Percentiles rank a stretch among this genome's conserved stretches.
Evolutionary conservation across 2,329 filamentous ascomycete species (phyloP).

Genomic region (Mycosphaerella arachidis): DNA sequence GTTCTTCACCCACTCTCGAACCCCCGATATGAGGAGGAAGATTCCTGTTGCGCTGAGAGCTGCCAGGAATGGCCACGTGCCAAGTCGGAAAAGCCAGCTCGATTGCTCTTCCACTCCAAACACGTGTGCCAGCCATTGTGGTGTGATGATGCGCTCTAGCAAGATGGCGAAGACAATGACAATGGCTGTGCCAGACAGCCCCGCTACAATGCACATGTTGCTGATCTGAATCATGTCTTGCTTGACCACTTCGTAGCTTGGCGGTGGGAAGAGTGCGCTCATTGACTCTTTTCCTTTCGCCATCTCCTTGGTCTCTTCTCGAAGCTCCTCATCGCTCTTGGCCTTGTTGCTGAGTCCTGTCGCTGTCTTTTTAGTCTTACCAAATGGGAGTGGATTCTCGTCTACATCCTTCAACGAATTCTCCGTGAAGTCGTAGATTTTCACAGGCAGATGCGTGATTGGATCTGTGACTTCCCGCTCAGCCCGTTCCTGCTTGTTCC

Average conservation of each 20-base stretch:
- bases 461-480: constrained; percentile 65
- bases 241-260: constrained; percentile 44
- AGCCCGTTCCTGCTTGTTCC: constrained; percentile 46
- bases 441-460: constrained; percentile 65
- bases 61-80: constrained; percentile 20
- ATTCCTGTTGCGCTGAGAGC: constrained; percentile 14
- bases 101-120: constrained; percentile 6
- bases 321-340: constrained; percentile 43
- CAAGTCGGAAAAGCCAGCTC: constrained; percentile 12
- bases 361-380: constrained; percentile 37
- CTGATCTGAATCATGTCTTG: constrained; percentile 45
- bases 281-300: constrained; percentile 44
- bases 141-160: constrained; percentile 19
- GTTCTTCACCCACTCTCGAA: constrained; percentile 56
- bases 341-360: constrained; percentile 44
- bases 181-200: constrained; percentile 30
- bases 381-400: constrained; percentile 43
- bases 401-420: constrained; percentile 52
- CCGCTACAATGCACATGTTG: constrained; percentile 41
- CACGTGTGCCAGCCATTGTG: constrained; percentile 7
- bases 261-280: constrained; percentile 51
- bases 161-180: constrained; percentile 32
- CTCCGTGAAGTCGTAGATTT: constrained; percentile 64
- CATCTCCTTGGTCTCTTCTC: constrained; percentile 40
- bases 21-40: constrained; percentile 21